Evolutionary conservation across 1,284 basidiomycete species (phyloP).

Genomic region (Vanrija humicola): DNA sequence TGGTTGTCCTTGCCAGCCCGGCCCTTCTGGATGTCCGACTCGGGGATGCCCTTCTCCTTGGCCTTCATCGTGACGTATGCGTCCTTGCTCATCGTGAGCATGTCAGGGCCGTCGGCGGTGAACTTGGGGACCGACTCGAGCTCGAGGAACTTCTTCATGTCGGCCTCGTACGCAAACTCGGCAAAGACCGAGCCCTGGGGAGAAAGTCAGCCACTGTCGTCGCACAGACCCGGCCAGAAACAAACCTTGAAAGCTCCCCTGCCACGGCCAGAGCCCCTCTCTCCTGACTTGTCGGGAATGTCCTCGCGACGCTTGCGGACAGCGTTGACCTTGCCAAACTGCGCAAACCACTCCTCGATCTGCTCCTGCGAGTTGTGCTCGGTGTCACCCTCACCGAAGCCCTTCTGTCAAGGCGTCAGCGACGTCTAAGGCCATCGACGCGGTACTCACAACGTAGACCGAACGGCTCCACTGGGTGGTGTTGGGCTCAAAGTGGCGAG

Average conservation of each 20-base stretch:
- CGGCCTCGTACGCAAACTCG: conserved; percentile 74
- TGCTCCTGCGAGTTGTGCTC: conserved; percentile 68
- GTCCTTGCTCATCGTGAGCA: conserved; percentile 86
- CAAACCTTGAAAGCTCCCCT: conserved; percentile 74
- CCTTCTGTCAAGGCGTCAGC: conserved; percentile 63
- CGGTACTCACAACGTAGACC: conserved; percentile 69
- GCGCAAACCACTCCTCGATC: conserved; percentile 76
- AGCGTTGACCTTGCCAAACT: conserved; percentile 76
- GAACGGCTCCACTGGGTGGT: conserved; percentile 66
- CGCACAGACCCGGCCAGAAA: conserved; percentile 9
- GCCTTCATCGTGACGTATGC: conserved; percentile 96
- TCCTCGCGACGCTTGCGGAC: conserved; percentile 76
- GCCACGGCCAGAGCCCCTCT: conserved; percentile 53
- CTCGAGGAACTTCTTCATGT: conserved; percentile 71
- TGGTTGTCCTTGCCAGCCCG: conserved; percentile 42
- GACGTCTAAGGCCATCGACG: not conserved
- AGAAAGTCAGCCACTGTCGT: not conserved
- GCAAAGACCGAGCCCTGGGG: conserved; percentile 83
- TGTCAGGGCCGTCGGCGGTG: conserved; percentile 60
- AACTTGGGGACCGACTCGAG: conserved; percentile 74
- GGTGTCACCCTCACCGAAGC: conserved; percentile 61
- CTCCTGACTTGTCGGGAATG: conserved; percentile 34
- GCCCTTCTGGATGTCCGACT: conserved; percentile 54
- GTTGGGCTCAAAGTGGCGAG: conserved; percentile 65
- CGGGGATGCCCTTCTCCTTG: conserved; percentile 77